A percentile compares a stretch with the other conserved stretches of the same genome.
phyloP scores from a whole-genome alignment of 805 yeast species.

The Wickerhamomyces silvicola region DNA sequence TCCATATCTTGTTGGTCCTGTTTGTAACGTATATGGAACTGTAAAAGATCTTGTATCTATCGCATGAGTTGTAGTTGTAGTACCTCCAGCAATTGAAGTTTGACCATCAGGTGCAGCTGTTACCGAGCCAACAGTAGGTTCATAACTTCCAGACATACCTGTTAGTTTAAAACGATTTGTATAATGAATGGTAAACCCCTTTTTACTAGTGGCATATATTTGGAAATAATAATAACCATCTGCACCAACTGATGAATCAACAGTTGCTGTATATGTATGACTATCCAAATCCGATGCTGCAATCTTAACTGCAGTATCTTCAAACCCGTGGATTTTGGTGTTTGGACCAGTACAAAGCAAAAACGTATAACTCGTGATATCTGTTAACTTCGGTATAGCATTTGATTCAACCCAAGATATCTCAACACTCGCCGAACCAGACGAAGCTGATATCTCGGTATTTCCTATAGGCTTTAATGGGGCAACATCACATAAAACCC shows the following conservation, averaged over 20 bases:
- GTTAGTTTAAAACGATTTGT: constrained; percentile 55
- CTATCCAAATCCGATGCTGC: constrained; percentile 27
- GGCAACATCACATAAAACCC: constrained; percentile 20
- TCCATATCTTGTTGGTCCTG: constrained; percentile 74
- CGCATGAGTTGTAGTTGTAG: constrained; percentile 28
- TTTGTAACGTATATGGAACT: constrained; percentile 70
- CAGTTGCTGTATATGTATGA: constrained; percentile 31
- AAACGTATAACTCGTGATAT: constrained; percentile 42
- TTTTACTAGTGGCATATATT: constrained; percentile 38
- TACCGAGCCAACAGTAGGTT: constrained; percentile 37
- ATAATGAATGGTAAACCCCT: constrained; percentile 52
- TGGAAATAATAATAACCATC: constrained; percentile 75
- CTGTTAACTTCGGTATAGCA: constrained; percentile 36
- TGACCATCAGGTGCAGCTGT: constrained; percentile 35
- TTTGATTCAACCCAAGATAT: constrained; percentile 55
- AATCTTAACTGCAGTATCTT: constrained; percentile 25
- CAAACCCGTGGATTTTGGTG: constrained; percentile 35
- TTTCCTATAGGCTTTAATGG: constrained; percentile 19
- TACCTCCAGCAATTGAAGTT: constrained; percentile 25
- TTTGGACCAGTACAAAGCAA: constrained; percentile 66
- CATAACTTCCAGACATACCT: constrained; percentile 63
- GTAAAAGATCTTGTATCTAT: constrained; percentile 48
- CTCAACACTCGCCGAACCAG: constrained; percentile 23
- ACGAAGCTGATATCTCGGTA: constrained; percentile 14
- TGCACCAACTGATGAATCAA: constrained; percentile 41